Evolutionary conservation across 129 eudicot genomes (phyloP), one percentile per base, ranked within the genome.

Genomic region (Centrapalus pauciflorus): DNA sequence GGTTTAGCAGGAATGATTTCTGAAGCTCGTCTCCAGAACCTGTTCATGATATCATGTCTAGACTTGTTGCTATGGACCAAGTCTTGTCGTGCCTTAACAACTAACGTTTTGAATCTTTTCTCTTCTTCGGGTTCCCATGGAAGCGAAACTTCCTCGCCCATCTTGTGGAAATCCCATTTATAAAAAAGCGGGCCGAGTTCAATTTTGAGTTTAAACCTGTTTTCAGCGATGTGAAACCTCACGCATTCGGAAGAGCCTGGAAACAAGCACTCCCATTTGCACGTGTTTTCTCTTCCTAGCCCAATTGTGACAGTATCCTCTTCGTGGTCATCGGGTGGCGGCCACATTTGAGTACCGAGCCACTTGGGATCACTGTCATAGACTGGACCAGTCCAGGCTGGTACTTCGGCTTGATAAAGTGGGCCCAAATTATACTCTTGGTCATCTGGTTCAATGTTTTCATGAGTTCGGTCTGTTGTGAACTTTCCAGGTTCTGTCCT

Each of bases 121-220:
- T 94, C 90, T 66, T 94, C 99, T 58, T 89, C 79, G 4, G 61
- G 58, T 64, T 82, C 82, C 99, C 99, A 94, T 10, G 95, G 84
- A 52, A 89, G 97, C 5, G 95, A 89, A 67, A 86, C 81, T 64
- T 89, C 96, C 71, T 89, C 99, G 0, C 99, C 99, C 97, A 94
- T 94, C 9, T 75, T 79, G 33, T 84, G 56, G 21, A 94, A 89
- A 23, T 77, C 77, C 99, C 99, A 94, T 25, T 40, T 66, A 29
- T 77, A 77, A 51, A 94, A 94, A n/a, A 68, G 52, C 9, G 61
- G 60, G 20, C 95, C 95, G 23, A 94, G 72, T 76, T 87, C 90
- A 14, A 12, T 73, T 69, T 81, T 86, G 59, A 89, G 38, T 60
- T 78, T 74, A 25, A 84, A 55, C 79, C 90, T 76, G 55, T 82